These are phyloP conservation scores for Talaromyces piceae DNA, from an alignment of 2,329 filamentous ascomycete genomes.

Conservation along the genomic window DNA sequence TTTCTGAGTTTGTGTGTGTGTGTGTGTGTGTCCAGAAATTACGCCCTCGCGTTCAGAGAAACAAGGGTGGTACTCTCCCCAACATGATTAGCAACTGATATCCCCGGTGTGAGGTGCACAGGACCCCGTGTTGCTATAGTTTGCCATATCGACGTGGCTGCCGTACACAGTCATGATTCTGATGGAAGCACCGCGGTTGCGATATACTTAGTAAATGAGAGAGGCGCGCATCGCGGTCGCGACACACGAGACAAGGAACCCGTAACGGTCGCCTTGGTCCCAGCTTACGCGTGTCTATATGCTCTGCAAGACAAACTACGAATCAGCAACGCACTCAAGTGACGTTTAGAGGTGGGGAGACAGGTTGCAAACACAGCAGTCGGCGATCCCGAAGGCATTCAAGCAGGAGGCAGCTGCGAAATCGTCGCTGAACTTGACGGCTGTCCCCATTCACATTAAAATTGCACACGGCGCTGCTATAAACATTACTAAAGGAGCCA, in stretches of 20 bases:
- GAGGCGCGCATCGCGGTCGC: slow-evolving; percentile 28
- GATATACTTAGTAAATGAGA: slow-evolving; percentile 26
- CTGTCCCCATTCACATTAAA: slow-evolving; percentile 26
- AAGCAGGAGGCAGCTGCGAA: slow-evolving; percentile 35
- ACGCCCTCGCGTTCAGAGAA: no score
- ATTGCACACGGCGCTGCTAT: slow-evolving; percentile 35
- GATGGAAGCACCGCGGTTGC: slow-evolving; percentile 29
- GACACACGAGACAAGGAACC: slow-evolving; percentile 40
- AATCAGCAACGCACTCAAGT: slow-evolving; percentile 21
- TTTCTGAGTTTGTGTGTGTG: slow-evolving; percentile 24
- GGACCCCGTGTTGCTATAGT: slow-evolving; percentile 33
- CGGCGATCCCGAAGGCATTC: slow-evolving; percentile 31
- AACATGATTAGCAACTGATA: slow-evolving; percentile 30
- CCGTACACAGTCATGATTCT: slow-evolving; percentile 22
- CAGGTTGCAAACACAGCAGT: slow-evolving; percentile 30
- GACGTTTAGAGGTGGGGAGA: slow-evolving; percentile 37
- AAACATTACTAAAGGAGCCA: slow-evolving; percentile 32
- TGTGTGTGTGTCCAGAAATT: no score
- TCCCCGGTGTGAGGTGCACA: slow-evolving; percentile 7
- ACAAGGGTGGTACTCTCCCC: no score
- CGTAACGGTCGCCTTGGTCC: slow-evolving; percentile 32
- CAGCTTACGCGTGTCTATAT: slow-evolving; percentile 30
- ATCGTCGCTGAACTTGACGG: slow-evolving; percentile 24
- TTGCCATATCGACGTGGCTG: slow-evolving; percentile 39
- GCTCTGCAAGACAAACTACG: slow-evolving; percentile 14